Base-by-base conservation (phyloP, 176 grass and related monocot species). In the Zoysia japonica region DNA sequence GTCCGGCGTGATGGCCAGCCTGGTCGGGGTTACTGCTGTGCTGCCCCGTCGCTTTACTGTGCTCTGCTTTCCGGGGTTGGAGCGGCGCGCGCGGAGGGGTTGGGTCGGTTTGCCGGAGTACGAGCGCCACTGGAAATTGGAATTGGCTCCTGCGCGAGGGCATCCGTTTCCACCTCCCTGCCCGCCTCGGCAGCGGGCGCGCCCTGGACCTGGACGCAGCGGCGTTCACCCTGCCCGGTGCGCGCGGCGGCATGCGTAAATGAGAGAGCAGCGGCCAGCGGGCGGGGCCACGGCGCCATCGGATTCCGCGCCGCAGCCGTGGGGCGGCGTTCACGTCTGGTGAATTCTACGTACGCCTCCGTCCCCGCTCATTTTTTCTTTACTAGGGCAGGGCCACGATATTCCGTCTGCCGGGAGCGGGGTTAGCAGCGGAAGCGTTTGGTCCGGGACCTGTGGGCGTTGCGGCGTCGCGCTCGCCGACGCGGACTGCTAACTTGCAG, bases 1-100 rank as follows among this genome's bases (percentile, higher is more conserved):
- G 65, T 72, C 35, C 60, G 64, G 48, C 48, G 17, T 64, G 44
- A 28, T 64, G 44, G 78, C 68, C 88, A 84, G 80, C 50, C 76
- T 80, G 82, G 65, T 57, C 73, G 19, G 46, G 40, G 20, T 35
- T 4, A 17, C 15, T 56, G n/a, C 57, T 62, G 38, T 68, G 65
- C 43, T 17, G 44, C 17, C 2, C 28, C 28, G 28, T 28, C 7
- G 50, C 40, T 68, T 52, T 49, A 71, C 65, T 55, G 71, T 71
- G 38, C 38, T 66, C 13, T 43, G 63, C 63, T 3, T 42, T 74
- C 8, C 43, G 14, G 7, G 20, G 52, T 7, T 63, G 75, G 36
- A 47, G 4, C 28, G 20, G 17, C 5, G 16, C 20, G 78, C 2
- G 5, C 28, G 28, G 28, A 28, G 28, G 28, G 28, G 28, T 28